Evolutionary conservation across 202 grass and related monocot species (phyloP), one percentile per base, ranked within the genome.

Genomic region (Zoysia matrella): DNA sequence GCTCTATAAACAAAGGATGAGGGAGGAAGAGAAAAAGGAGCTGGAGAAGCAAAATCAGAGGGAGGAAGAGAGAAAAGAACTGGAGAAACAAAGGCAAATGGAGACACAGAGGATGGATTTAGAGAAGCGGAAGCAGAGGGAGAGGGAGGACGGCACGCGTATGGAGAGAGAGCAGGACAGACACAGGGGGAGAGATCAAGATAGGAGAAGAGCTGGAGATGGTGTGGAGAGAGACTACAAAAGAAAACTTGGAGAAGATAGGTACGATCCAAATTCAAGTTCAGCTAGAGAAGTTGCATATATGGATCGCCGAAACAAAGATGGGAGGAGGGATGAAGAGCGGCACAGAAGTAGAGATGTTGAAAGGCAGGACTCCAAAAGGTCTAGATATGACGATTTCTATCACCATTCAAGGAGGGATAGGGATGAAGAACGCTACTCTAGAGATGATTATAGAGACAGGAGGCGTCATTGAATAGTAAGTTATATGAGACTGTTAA

Each of bases 391-490:
- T 50, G 84, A 91, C 52, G 70, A 84, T 53, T 82, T 61, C 3
- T 69, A 79, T 78, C 76, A 80, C 47, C 68, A 65, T 62, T 84
- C 78, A 64, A 89, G 61, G 81, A 87, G 86, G 55, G 88, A 91
- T 86, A 30, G 22, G 22, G 22, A 30, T 30, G 91, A 86, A 66
- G 53, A 79, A 4, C 84, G 68, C 5, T 77, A 77, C 75, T 85
- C 82, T 74, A 92, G 91, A 85, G 90, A 87, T 75, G 84, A 81
- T 53, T 52, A 82, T 51, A 89, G 90, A 88, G 89, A 83, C 75
- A 83, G 84, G 71, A 85, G 86, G 49, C 75, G 56, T 6, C 88
- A 52, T n/a, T 82, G 79, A 91, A 60, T 73, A 48, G 15, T 30
- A 75, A 49, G 18, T 45, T 65, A 11, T 65, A 11, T 77, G 47